Evolutionary conservation across 2,329 filamentous ascomycete genomes (phyloP).

Genomic region (Ilyonectria destructans): DNA sequence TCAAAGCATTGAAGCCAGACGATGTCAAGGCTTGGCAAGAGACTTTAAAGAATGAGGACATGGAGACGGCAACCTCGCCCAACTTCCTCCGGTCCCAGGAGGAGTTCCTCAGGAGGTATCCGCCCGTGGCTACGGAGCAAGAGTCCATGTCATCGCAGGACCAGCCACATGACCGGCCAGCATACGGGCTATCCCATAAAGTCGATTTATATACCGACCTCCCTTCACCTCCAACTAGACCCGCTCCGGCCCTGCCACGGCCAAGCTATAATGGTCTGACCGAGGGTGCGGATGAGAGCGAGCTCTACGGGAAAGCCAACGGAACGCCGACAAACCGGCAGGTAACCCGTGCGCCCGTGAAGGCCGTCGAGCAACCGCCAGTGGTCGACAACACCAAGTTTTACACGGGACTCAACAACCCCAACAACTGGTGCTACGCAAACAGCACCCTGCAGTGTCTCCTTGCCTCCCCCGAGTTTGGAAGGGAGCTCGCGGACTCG

Average conservation of each 20-base stretch:
- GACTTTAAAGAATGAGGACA: slow-evolving; percentile 77
- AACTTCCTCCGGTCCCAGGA: slow-evolving; percentile 80
- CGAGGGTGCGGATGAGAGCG: slow-evolving; percentile 56
- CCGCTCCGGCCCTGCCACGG: slow-evolving; percentile 77
- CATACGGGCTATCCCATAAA: slow-evolving; percentile 52
- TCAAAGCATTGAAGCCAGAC: slow-evolving; percentile 82
- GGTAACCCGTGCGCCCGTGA: slow-evolving; percentile 56
- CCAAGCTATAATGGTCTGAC: slow-evolving; percentile 86
- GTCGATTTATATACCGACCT: slow-evolving; percentile 65
- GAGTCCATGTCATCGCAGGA: slow-evolving; percentile 72
- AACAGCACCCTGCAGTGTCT: slow-evolving; percentile 92
- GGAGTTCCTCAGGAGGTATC: slow-evolving; percentile 88
- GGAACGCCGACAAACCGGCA: slow-evolving; percentile 57
- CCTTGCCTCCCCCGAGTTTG: slow-evolving; percentile 80
- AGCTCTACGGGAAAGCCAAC: slow-evolving; percentile 58
- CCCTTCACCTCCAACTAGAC: slow-evolving; percentile 74
- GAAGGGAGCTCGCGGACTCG: slow-evolving; percentile 73
- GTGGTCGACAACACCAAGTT: slow-evolving; percentile 54
- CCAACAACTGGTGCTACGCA: slow-evolving; percentile 90
- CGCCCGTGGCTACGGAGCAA: slow-evolving; percentile 75
- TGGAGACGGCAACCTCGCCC: slow-evolving; percentile 64
- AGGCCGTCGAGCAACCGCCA: slow-evolving; percentile 63
- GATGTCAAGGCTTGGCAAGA: slow-evolving; percentile 89
- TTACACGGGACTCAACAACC: slow-evolving; percentile 82
- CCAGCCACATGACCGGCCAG: slow-evolving; percentile 43